Conservation (phyloP, 306 rosid genomes). For the Quercus mongolica region DNA sequence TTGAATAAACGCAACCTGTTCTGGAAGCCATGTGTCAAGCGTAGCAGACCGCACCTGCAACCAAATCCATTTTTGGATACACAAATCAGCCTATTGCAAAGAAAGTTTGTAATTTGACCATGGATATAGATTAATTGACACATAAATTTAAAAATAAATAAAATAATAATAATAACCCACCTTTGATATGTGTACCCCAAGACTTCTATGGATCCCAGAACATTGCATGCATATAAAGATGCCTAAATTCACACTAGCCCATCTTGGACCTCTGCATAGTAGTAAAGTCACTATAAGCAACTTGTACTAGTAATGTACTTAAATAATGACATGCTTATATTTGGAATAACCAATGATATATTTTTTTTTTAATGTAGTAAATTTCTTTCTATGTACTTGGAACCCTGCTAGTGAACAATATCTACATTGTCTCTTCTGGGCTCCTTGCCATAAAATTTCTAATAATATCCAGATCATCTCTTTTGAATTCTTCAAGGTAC, state of each 20-base stretch:
- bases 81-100: not conserved
- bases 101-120: not conserved
- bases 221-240: conserved; percentile 99
- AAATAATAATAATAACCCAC: conserved; percentile 15
- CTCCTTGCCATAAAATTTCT: not conserved
- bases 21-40: conserved; percentile 98
- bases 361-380: not conserved
- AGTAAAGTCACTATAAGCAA: conserved; percentile 24
- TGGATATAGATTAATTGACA: not conserved
- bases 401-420: conserved; percentile 9
- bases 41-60: conserved; percentile 98
- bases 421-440: conserved; percentile 16
- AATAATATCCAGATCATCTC: conserved; percentile 13
- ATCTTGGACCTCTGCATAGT: conserved; percentile 91
- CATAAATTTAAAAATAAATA: not conserved
- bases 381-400: conserved; percentile 14
- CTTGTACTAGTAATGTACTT: not conserved
- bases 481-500: conserved; percentile 36
- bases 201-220: conserved; percentile 97
- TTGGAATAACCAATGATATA: not conserved
- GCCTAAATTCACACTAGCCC: conserved; percentile 99
- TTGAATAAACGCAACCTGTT: conserved; percentile 95
- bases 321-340: conserved; percentile 3
- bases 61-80: conserved; percentile 21
- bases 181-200: conserved; percentile 98